A percentile compares a stretch with the other conserved stretches of the same genome.
phyloP scores from a whole-genome alignment of 768 basidiomycete genomes.

The Auricularia auricula-judae region DNA sequence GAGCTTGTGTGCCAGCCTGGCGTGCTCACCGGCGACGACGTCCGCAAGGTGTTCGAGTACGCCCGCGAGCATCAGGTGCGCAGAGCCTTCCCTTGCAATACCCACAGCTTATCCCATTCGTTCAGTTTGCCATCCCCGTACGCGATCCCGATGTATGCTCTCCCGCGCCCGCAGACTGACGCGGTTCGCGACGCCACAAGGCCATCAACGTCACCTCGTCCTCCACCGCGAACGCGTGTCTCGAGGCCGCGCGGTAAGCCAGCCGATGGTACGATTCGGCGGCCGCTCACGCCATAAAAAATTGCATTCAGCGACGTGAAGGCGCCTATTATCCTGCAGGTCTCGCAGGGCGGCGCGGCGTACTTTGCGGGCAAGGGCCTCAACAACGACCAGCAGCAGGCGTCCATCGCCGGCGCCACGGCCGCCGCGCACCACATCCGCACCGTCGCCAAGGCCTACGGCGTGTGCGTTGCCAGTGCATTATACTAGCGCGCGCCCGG shows the following conservation, averaged over 20 bases:
- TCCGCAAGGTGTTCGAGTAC: slow-evolving; percentile 91
- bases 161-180: background rate
- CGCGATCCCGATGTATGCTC: slow-evolving; percentile 5
- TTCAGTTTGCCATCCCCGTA: slow-evolving; percentile 32
- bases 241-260: slow-evolving; percentile 83
- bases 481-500: background rate
- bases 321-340: slow-evolving; percentile 93
- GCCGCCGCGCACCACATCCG: slow-evolving; percentile 90
- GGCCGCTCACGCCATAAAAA: background rate
- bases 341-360: slow-evolving; percentile 93
- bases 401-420: slow-evolving; percentile 84
- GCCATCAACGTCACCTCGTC: slow-evolving; percentile 81
- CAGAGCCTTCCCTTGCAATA: background rate
- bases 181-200: slow-evolving; percentile 1
- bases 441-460: slow-evolving; percentile 78
- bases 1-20: slow-evolving; percentile 49
- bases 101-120: slow-evolving; percentile 6
- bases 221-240: slow-evolving; percentile 84
- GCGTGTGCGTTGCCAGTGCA: slow-evolving; percentile 53
- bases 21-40: slow-evolving; percentile 90
- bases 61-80: slow-evolving; percentile 76
- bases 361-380: slow-evolving; percentile 97
- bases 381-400: slow-evolving; percentile 89
- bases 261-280: no score
- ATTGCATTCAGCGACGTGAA: slow-evolving; percentile 66